Evolutionary conservation across 805 yeast genomes (phyloP).

Genomic region (Yarrowia sp.): DNA sequence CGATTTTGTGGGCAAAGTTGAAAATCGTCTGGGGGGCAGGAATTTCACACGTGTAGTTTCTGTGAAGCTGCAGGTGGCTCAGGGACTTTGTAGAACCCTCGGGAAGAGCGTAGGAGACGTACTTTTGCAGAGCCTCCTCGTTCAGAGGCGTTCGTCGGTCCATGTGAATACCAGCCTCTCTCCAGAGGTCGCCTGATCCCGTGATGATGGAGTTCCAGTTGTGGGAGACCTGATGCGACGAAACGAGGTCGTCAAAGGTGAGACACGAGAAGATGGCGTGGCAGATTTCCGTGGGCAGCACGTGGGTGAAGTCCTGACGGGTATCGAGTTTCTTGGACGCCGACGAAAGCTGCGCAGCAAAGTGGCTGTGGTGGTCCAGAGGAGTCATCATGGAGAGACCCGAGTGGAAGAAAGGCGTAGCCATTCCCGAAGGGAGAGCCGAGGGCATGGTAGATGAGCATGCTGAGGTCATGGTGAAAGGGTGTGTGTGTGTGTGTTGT

Average conservation of each 20-base stretch:
- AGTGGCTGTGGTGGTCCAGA: conserved; percentile 25
- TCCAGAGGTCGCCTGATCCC: conserved; percentile 21
- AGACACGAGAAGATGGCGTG: conserved; percentile 24
- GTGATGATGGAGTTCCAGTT: conserved; percentile 19
- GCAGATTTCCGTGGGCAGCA: conserved; percentile 35
- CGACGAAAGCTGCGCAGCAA: conserved; percentile 14
- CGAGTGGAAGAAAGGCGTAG: conserved; percentile 24
- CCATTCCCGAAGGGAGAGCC: conserved; percentile 31
- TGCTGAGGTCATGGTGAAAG: conserved; percentile 7
- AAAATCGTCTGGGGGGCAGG: not conserved
- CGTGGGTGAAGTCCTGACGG: conserved; percentile 1
- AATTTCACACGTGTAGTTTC: conserved; percentile 1
- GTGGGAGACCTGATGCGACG: conserved; percentile 26
- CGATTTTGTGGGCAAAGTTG: conserved; percentile 7
- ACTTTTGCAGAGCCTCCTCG: conserved; percentile 1
- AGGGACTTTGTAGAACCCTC: conserved; percentile 4
- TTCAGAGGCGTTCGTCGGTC: conserved; percentile 5
- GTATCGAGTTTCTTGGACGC: conserved; percentile 28
- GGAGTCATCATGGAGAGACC: conserved; percentile 17
- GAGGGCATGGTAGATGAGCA: conserved; percentile 24
- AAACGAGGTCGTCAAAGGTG: conserved; percentile 26
- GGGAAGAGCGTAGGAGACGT: conserved; percentile 18
- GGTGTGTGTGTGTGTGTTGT: no score
- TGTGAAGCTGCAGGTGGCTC: conserved; percentile 23
- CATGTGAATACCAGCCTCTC: conserved; percentile 21